phyloP scores from a whole-genome alignment of 805 yeast species.

The Hanseniaspora thailandica region DNA sequence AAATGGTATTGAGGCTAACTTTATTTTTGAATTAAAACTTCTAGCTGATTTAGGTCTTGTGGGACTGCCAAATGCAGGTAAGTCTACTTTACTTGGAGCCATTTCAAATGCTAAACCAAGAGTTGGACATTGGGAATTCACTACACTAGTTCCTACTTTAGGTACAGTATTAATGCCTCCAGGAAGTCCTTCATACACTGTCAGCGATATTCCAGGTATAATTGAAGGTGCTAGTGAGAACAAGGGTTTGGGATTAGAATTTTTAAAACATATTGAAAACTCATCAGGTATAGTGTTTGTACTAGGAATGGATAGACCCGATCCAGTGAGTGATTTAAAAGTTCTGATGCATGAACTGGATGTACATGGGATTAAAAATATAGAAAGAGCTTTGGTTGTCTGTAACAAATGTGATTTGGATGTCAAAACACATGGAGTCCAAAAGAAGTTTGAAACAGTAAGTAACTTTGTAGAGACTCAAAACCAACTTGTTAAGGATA shows the following conservation, averaged over 20 bases:
- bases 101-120: constrained; percentile 82
- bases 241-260: constrained; percentile 88
- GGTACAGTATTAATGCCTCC: constrained; percentile 70
- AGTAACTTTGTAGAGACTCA: constrained; percentile 32
- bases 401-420: constrained; percentile 90
- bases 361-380: constrained; percentile 48
- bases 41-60: constrained; percentile 90
- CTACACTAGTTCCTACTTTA: constrained; percentile 81
- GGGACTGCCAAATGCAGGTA: constrained; percentile 95
- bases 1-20: constrained; percentile 48
- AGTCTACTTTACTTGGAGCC: constrained; percentile 75
- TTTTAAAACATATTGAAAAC: constrained; percentile 82
- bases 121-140: constrained; percentile 94
- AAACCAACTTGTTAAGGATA: constrained; percentile 18
- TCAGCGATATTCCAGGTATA: constrained; percentile 96
- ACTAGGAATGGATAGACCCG: constrained; percentile 53
- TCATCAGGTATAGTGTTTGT: constrained; percentile 85
- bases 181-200: constrained; percentile 61
- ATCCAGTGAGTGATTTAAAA: constrained; percentile 58
- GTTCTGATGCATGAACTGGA: constrained; percentile 54
- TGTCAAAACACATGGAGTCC: neutral
- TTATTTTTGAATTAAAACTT: constrained; percentile 72
- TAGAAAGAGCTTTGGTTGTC: constrained; percentile 58
- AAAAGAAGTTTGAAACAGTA: constrained; percentile 36
- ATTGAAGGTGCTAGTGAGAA: constrained; percentile 76